Evolutionary conservation across 176 grass and related monocot genomes (phyloP), one percentile per base, ranked within the genome.

Genomic region (Aechmea fasciata): DNA sequence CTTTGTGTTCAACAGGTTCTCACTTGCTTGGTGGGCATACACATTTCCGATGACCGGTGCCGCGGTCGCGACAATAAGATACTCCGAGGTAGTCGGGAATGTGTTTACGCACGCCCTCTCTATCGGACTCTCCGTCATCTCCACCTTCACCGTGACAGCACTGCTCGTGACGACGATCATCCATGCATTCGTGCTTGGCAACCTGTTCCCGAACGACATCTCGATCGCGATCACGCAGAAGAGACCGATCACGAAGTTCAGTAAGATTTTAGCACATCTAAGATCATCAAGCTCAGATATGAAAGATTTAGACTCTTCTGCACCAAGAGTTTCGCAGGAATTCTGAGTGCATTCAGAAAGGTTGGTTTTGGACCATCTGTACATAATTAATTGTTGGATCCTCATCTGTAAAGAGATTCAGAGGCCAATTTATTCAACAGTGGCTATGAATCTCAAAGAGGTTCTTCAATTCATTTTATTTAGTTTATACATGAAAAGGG

Each of bases 21-120:
- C 94, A 26, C 89, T 99, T 69, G 84, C 94, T 51, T 99, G 94
- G 94, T 99, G 94, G 94, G 94, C 94, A 1, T 99, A 99, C 70
- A 97, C 94, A 49, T 99, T 99, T 80, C 94, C 94, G 14, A 93
- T 87, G 89, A 93, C 94, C 11, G 77, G 81, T 9, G 87, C 82
- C 19, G 79, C 94, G 1, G 69, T 99, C 24, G 94, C 94, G 0
- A 90, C 94, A 0, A 90, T 93, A 49, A 93, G 76, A 8, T 93
- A 99, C 82, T 83, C 94, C 18, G 70, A 71, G 63, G 81, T 50
- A 52, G 89, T 93, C 33, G 85, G 77, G 8, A 99, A 99, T 77
- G n/a, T 81, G 57, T 63, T 99, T 17, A 99, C 89, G 0, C 68
- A 51, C 51, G 6, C 89, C 47, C 79, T 99, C 1, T 83, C 77